Conservation (phyloP, 352 stramenopile species). For the Phytopythium vexans region DNA sequence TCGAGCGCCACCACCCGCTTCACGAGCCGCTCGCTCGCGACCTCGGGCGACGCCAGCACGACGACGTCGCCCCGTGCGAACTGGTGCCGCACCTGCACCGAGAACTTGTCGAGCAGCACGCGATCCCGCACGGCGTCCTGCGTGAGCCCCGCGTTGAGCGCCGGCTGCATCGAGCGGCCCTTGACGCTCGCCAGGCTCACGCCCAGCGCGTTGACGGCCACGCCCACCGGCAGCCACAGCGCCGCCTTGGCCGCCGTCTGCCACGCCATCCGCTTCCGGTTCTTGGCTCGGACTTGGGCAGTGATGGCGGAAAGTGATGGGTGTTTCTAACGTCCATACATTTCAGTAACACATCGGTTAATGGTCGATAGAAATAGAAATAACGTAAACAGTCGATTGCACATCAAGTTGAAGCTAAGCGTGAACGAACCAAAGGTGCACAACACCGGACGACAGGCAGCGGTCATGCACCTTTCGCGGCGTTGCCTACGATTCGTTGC, state of each 20-base stretch:
- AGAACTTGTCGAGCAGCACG: slow-evolving; percentile 86
- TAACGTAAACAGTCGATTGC: neutral
- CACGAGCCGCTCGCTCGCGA: slow-evolving; percentile 54
- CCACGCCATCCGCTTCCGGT: slow-evolving; percentile 20
- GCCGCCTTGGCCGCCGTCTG: slow-evolving; percentile 52
- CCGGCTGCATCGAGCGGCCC: slow-evolving; percentile 82
- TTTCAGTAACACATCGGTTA: too few species aligned
- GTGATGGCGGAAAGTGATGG: too few species aligned
- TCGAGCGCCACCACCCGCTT: slow-evolving; percentile 79
- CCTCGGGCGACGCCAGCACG: slow-evolving; percentile 66
- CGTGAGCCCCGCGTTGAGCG: slow-evolving; percentile 68
- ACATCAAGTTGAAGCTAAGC: neutral
- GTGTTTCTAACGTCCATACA: too few species aligned
- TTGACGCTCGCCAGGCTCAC: slow-evolving; percentile 73
- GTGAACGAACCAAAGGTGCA: too few species aligned
- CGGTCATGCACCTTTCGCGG: too few species aligned
- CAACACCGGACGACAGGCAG: too few species aligned
- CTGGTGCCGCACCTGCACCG: slow-evolving; percentile 63
- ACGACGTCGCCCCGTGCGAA: slow-evolving; percentile 76
- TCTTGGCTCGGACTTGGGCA: neutral
- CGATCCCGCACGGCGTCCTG: slow-evolving; percentile 67
- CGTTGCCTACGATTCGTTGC: slow-evolving; percentile 44
- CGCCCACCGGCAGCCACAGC: slow-evolving; percentile 80
- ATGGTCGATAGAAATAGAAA: neutral
- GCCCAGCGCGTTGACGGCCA: slow-evolving; percentile 70